A percentile compares a stretch with the other conserved stretches of the same genome.
These are phyloP conservation scores for Sporothrix variecibatus DNA, from an alignment of 2,329 filamentous ascomycete species.

Conservation along the genomic window DNA sequence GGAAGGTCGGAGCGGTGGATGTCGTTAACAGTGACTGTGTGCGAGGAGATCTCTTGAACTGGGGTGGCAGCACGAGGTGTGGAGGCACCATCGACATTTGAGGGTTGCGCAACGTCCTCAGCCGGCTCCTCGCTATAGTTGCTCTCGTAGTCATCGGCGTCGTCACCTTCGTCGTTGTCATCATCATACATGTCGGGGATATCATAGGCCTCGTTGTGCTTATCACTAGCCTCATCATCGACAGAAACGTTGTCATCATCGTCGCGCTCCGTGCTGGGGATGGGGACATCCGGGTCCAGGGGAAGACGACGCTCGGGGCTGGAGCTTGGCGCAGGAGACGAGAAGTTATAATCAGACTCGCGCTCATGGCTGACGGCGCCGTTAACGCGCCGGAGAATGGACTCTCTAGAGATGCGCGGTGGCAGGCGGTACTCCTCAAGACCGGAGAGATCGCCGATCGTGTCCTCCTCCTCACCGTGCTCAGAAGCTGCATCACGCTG, in stretches of 20 bases:
- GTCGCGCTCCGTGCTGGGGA: constrained; percentile 73
- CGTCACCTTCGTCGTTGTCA: constrained; percentile 50
- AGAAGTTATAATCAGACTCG: constrained; percentile 65
- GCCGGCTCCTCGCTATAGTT: constrained; percentile 55
- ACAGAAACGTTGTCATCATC: constrained; percentile 26
- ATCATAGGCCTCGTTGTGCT: constrained; percentile 42
- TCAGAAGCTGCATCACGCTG: constrained; percentile 41
- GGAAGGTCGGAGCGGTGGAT: constrained; percentile 25
- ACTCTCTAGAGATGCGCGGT: constrained; percentile 86
- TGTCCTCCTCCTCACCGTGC: constrained; percentile 58
- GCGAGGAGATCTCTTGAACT: constrained; percentile 33
- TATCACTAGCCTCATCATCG: constrained; percentile 58
- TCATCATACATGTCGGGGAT: constrained; percentile 44
- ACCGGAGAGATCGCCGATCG: constrained; percentile 60
- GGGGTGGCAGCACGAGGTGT: constrained; percentile 54
- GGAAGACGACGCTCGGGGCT: constrained; percentile 60
- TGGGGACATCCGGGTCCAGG: constrained; percentile 84
- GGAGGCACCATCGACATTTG: constrained; percentile 50
- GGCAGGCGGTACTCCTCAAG: constrained; percentile 67
- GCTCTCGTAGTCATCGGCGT: constrained; percentile 54
- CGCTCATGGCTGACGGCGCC: constrained; percentile 58
- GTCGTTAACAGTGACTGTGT: constrained; percentile 28
- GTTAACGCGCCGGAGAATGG: constrained; percentile 86
- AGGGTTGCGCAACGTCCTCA: constrained; percentile 33
- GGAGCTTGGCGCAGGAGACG: constrained; percentile 60